phyloP scores from a whole-genome alignment of 768 basidiomycete species.

The Pilatotrama ljubarskyi region DNA sequence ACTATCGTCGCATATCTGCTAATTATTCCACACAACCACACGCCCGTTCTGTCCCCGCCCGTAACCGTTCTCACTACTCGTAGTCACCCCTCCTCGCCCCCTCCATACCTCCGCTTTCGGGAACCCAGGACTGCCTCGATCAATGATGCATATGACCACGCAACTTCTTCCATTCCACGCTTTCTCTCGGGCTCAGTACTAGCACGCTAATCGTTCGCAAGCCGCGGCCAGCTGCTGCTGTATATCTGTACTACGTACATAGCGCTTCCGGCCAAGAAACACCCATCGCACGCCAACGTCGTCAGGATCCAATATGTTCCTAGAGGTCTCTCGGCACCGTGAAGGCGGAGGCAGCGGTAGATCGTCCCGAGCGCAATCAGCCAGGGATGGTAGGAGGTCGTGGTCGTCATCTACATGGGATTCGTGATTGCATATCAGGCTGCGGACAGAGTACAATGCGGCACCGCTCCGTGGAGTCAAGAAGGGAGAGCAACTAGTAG shows the following conservation, averaged over 20 bases:
- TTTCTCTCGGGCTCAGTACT: slow-evolving; percentile 3
- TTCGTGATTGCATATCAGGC: slow-evolving; percentile 21
- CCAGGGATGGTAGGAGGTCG: neutral
- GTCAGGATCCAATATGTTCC: neutral
- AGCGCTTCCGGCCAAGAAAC: slow-evolving; percentile 1
- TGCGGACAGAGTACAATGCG: slow-evolving; percentile 23
- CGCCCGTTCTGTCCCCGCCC: neutral
- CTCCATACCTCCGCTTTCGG: neutral
- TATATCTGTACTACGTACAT: slow-evolving; percentile 24
- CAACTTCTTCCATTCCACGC: neutral
- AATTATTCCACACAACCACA: slow-evolving; percentile 14
- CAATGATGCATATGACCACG: neutral
- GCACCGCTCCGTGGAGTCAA: slow-evolving; percentile 5
- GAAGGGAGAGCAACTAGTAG: slow-evolving; percentile 26
- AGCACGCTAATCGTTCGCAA: slow-evolving; percentile 18
- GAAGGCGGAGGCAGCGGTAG: neutral
- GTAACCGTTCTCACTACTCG: neutral
- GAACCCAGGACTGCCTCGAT: neutral
- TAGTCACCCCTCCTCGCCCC: neutral
- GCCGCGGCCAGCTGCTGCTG: slow-evolving; percentile 19
- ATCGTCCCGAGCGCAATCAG: neutral
- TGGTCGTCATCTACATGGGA: neutral
- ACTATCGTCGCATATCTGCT: slow-evolving; percentile 23
- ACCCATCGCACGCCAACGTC: neutral
- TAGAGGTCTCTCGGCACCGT: neutral